phyloP scores from a whole-genome alignment of 2,329 filamentous ascomycete species.

The Exophiala mesophila region DNA sequence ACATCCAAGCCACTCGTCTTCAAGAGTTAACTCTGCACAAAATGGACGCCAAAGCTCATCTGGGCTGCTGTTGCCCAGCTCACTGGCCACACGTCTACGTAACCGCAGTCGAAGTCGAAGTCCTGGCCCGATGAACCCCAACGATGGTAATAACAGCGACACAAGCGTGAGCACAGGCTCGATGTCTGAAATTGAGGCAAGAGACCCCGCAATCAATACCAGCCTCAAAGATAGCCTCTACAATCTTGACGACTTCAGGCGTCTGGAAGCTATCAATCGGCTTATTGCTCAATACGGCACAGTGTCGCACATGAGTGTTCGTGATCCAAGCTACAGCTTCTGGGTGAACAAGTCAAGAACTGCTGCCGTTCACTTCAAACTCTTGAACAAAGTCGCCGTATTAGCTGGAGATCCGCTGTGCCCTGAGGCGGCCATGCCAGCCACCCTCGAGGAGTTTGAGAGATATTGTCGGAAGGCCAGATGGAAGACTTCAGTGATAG shows the following conservation, averaged over 20 bases:
- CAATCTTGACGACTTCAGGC: slow-evolving; percentile 31
- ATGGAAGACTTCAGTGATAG: slow-evolving; percentile 35
- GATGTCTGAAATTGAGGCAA: slow-evolving; percentile 3
- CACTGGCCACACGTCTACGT: background rate
- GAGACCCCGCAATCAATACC: slow-evolving; percentile 1
- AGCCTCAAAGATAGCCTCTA: slow-evolving; percentile 22
- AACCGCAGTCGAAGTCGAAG: background rate
- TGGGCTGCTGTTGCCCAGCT: background rate
- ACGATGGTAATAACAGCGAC: slow-evolving; percentile 2
- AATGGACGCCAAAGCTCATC: background rate
- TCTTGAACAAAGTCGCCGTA: slow-evolving; percentile 35
- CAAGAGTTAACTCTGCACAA: background rate
- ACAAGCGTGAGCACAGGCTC: slow-evolving; percentile 6
- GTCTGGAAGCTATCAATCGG: slow-evolving; percentile 29
- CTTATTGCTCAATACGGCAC: slow-evolving; percentile 34
- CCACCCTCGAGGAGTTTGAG: slow-evolving; percentile 34
- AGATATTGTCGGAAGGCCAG: slow-evolving; percentile 29
- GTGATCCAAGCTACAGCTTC: slow-evolving; percentile 38
- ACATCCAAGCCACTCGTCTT: no score
- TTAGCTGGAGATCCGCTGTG: slow-evolving; percentile 39
- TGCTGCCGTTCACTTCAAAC: slow-evolving; percentile 37
- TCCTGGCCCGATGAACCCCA: background rate
- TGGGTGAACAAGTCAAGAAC: slow-evolving; percentile 35
- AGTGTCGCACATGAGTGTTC: slow-evolving; percentile 41
- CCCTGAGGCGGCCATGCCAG: slow-evolving; percentile 23